phyloP scores from a whole-genome alignment of 1,284 basidiomycete species.

The Inonotus hispidus region DNA sequence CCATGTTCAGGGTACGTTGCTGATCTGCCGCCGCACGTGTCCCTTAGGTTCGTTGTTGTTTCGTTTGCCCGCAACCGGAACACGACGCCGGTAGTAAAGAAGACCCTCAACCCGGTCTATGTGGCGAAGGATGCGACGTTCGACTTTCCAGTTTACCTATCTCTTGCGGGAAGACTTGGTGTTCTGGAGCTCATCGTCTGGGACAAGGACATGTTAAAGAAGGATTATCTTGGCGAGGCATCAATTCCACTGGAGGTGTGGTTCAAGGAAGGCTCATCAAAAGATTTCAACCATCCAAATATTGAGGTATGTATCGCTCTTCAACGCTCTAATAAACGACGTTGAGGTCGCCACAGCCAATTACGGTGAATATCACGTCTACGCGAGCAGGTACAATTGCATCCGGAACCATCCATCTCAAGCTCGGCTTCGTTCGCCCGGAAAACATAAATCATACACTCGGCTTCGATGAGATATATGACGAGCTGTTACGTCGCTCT shows the following conservation, averaged over 20 bases:
- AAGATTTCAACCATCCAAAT: conserved; percentile 46
- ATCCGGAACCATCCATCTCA: conserved; percentile 62
- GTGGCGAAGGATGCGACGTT: conserved; percentile 74
- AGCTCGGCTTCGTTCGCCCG: conserved; percentile 68
- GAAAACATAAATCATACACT: conserved; percentile 34
- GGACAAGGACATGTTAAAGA: conserved; percentile 86
- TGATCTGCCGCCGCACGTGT: conserved; percentile 1
- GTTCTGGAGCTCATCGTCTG: conserved; percentile 85
- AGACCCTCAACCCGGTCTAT: conserved; percentile 74
- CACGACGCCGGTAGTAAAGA: conserved; percentile 77
- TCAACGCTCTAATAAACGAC: background rate
- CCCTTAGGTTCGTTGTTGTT: conserved; percentile 63
- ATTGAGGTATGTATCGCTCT: conserved; percentile 45
- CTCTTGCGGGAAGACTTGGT: conserved; percentile 66
- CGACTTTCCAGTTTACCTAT: conserved; percentile 78
- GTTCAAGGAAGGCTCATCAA: conserved; percentile 53
- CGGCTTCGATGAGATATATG: conserved; percentile 54
- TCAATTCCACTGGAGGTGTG: conserved; percentile 75
- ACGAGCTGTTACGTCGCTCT: conserved; percentile 59
- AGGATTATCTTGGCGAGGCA: conserved; percentile 92
- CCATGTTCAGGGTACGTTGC: background rate
- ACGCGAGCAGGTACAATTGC: conserved; percentile 56
- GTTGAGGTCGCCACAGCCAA: conserved; percentile 35
- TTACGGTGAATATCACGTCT: conserved; percentile 56
- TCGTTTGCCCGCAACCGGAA: conserved; percentile 61